phyloP scores from a whole-genome alignment of 2,329 filamentous ascomycete species.

The Balansia obtecta region DNA sequence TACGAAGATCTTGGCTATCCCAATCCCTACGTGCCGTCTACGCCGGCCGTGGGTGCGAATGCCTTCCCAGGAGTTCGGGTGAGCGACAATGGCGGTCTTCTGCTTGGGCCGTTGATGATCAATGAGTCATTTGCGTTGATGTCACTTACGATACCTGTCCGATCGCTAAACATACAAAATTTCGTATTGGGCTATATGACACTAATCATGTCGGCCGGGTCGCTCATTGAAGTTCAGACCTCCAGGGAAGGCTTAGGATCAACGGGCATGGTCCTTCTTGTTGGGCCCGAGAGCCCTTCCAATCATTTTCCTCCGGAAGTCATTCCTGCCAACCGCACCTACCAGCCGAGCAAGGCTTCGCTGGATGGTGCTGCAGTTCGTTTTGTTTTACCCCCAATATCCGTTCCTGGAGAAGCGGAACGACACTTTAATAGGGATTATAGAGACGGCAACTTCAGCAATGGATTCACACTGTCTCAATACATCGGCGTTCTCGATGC shows the following conservation, averaged over 20 bases:
- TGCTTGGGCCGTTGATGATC: conserved; percentile 63
- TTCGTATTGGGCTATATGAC: conserved; percentile 78
- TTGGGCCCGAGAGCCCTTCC: conserved; percentile 53
- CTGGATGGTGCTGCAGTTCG: conserved; percentile 36
- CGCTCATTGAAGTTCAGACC: conserved; percentile 48
- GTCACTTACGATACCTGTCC: conserved; percentile 70
- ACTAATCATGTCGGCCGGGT: conserved; percentile 55
- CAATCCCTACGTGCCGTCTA: conserved; percentile 28
- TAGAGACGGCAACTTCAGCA: conserved; percentile 26
- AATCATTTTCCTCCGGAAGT: conserved; percentile 46
- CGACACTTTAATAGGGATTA: conserved; percentile 30
- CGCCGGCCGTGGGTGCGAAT: conserved; percentile 30
- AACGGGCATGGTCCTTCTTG: conserved; percentile 57
- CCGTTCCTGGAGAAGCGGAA: conserved; percentile 25
- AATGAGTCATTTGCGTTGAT: conserved; percentile 65
- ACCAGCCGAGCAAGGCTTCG: conserved; percentile 21
- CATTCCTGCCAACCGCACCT: conserved; percentile 35
- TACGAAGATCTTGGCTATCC: conserved; percentile 36
- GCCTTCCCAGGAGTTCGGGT: conserved; percentile 39
- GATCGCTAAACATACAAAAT: conserved; percentile 40
- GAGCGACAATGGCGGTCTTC: conserved; percentile 42
- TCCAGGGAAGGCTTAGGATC: conserved; percentile 58
- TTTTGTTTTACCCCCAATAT: conserved; percentile 47
- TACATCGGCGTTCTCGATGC: conserved; percentile 53
- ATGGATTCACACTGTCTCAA: conserved; percentile 42